Evolutionary conservation across 257 asterid species (phyloP), one percentile per base, ranked within the genome.

Genomic region (Eucommia ulmoides): DNA sequence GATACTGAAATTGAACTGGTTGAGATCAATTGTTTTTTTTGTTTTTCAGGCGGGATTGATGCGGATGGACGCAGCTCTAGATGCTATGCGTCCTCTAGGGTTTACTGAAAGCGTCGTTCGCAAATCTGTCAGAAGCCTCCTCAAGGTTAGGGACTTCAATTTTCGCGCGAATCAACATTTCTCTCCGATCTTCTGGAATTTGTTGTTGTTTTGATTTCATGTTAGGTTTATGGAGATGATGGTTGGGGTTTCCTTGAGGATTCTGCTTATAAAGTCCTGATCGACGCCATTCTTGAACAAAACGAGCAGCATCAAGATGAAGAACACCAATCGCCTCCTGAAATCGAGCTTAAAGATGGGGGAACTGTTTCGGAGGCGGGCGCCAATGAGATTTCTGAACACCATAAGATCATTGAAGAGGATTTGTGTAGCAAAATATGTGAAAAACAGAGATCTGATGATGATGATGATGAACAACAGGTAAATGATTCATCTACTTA

Each of bases 61-160:
- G 52, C 63, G 93, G 47, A 68, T 82, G 61, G 78, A 82, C 61
- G 84, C 88, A 21, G 88, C 93, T 29, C 55, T 73, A 19, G 88
- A 69, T 22, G 87, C 93, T 1, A 78, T 82, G 93, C 33, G n/a
- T 45, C 73, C 56, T 8, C 23, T 63, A 3, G 93, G 93, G 5
- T 82, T 75, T 54, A 0, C 63, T 0, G 52, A 44, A 19, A 45
- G 15, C 0, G 25, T 22, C 17, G 78, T 78, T 1, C 60, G n/a
- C 18, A 44, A 22, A 38, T 24, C 33, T 16, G 72, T 63, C 0
- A 70, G 46, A 19, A 24, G 66, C 18, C 73, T 81, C 35, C 82
- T 81, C 7, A 7, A 62, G 80, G 93, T 78, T 45, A 38, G 45
- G 15, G 45, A 38, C n/a, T n/a, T n/a, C n/a, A n/a, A n/a, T n/a